Evolutionary conservation across 192 early-diverging fungal species (phyloP), one percentile per base, ranked within the genome.

Genomic region (Coemansia sp.): DNA sequence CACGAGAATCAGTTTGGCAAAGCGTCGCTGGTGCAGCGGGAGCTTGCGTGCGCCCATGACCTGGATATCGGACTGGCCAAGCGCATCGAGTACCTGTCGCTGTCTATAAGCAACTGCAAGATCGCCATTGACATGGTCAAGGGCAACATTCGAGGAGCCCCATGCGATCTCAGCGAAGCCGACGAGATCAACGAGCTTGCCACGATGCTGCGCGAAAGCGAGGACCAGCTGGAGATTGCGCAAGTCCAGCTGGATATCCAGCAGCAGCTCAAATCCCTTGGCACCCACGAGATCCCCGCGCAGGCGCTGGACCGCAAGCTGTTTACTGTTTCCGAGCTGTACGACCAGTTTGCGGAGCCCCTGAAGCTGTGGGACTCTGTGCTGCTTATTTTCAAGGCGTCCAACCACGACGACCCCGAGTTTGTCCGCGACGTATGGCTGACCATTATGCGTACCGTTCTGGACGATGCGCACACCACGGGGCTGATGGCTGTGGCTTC

Each of bases 41-140:
- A 70, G 67, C 74, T 77, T 59, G 86, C 63, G 52, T 75, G 63
- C 62, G 79, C 56, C 61, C 75, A 31, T 34, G 78, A 60, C n/a
- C 56, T 65, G 30, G 66, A 60, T 2, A 45, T 84, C 0, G 28
- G 25, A 7, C 66, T 91, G 59, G 64, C 72, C 16, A 33, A 42
- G 20, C 78, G 88, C 13, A 70, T 88, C 28, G 86, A 90, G 66
- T 90, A 89, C 46, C 72, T 91, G 18, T 86, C 87, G 1, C 70
- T 87, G 12, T 85, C 89, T 1, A 85, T 90, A 30, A 78, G 85
- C 57, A 87, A 89, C 68, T 77, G 75, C 49, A 88, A 88, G 72
- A 86, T 88, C 52, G 83, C 83, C 13, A 74, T 85, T 39, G 77
- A 82, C n/a, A 39, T 61, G 58, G 68, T 68, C 23, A 43, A 43